Evolutionary conservation across 2,329 filamentous ascomycete species (phyloP), one percentile per base, ranked within the genome.

Genomic region (Xylaria sp.): DNA sequence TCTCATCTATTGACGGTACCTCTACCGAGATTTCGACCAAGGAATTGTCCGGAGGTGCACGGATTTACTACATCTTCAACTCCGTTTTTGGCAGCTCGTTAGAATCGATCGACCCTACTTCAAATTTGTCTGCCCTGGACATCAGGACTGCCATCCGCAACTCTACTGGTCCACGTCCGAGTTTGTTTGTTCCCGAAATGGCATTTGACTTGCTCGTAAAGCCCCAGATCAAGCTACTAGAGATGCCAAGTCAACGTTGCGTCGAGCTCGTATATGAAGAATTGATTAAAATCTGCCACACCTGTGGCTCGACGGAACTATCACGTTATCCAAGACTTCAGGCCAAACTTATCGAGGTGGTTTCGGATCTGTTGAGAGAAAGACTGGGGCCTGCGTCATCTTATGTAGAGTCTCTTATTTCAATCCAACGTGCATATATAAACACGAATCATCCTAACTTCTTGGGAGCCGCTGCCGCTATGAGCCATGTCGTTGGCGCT

Each of bases 371-470:
- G 46, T 84, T 99, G 54, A 89, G 95, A 57, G 95, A 99, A 79
- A 87, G 94, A 63, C 84, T 99, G 5, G 95, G 95, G 1, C 95
- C 95, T 11, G 89, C 91, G 60, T 96, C 94, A 2, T 85, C 80
- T 55, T 99, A 99, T 70, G 95, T 99, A 45, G 95, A 97, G 77
- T 98, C 94, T 42, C 84, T 99, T 65, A 99, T 99, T 69, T 91
- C 95, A 25, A 99, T 99, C 64, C 95, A 99, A 78, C 87, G 95
- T 69, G 95, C 95, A 19, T 99, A 99, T 78, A 98, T 99, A 80
- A 99, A 99, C 81, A 99, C 95, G 43, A 99, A 99, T 74, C 95
- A 99, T 76, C 95, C 95, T 51, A 99, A 99, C 78, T 99, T 99
- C 81, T 87, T 98, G 15, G 95, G 95, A 46, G 95, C 95, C 15